phyloP scores from a whole-genome alignment of 192 early-diverging fungal genomes.

The Backusella tarrabulga region DNA sequence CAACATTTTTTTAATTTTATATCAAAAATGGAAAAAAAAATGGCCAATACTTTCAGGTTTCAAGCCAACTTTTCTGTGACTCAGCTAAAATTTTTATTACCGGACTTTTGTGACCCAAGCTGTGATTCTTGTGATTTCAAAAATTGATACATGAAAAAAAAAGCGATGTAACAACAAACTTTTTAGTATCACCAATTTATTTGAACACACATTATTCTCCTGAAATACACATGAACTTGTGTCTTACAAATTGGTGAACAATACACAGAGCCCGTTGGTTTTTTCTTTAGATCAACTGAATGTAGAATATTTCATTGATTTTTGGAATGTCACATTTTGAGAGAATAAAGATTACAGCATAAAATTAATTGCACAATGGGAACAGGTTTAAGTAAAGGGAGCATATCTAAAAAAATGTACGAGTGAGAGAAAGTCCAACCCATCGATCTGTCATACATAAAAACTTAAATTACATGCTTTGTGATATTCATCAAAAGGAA shows the following conservation, averaged over 20 bases:
- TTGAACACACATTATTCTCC: not conserved
- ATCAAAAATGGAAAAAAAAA: too few relatives aligned
- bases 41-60: too few relatives aligned
- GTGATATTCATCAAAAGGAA: not conserved
- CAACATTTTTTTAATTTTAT: too few relatives aligned
- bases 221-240: not conserved
- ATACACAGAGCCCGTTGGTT: too few relatives aligned
- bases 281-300: not conserved
- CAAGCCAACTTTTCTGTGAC: too few relatives aligned
- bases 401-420: not conserved
- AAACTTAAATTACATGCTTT: not conserved
- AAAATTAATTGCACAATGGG: not conserved
- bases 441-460: constrained; percentile 6
- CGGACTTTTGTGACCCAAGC: too few relatives aligned
- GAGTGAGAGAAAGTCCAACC: not conserved
- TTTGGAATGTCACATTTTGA: not conserved
- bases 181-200: not conserved
- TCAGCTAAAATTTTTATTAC: too few relatives aligned
- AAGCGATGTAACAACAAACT: not conserved
- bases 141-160: too few relatives aligned
- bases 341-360: not conserved
- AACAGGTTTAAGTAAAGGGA: too few relatives aligned
- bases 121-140: too few relatives aligned
- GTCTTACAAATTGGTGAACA: too few relatives aligned
- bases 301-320: not conserved